Base-by-base conservation (phyloP, 352 stramenopile species). In the Globisporangium barbulae region DNA sequence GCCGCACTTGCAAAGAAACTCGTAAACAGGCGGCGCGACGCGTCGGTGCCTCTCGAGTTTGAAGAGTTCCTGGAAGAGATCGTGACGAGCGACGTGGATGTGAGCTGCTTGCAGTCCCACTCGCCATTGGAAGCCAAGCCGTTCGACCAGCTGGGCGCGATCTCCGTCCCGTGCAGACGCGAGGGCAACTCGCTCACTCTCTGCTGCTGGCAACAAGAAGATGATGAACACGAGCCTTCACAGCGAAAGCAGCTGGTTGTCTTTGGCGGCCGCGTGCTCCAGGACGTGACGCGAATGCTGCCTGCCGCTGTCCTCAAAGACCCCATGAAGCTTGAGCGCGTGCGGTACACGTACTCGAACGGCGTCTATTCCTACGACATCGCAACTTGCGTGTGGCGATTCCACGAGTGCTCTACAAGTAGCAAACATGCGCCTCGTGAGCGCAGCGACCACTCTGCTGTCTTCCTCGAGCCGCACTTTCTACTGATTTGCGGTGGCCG, bases 121-220 rank as follows among this genome's bases (percentile, higher is more conserved):
- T 53, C 76, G 0, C 53, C 61, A 9, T 8, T 68, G 37, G 35
- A 55, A 28, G 63, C 35, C 5, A 61, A 69, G 33, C 54, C 71
- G 21, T 77, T 68, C 0, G 78, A 88, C 31, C 73, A 66, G 15
- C 57, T 80, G 1, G 74, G 72, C 25, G 68, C 63, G 28, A 65
- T 84, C 37, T 88, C 81, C 0, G 65, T 84, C 10, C 81, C 81
- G 15, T 83, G 75, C 39, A 73, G 71, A 25, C 75, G 79, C 8
- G 81, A 90, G 57, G 79, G 79, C 19, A 79, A 90, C 57, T 90
- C 81, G 12, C 54, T 88, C n/a, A 90, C 81, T 5, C 41, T 87
- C 33, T 88, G 79, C 21, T 70, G 66, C 22, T 69, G 62, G 21
- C 10, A 61, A 5, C 13, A 41, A 7, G 5, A 15, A 49, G 33